Conservation (phyloP, 768 basidiomycete species). For the Dictyophora rubrovolvata region DNA sequence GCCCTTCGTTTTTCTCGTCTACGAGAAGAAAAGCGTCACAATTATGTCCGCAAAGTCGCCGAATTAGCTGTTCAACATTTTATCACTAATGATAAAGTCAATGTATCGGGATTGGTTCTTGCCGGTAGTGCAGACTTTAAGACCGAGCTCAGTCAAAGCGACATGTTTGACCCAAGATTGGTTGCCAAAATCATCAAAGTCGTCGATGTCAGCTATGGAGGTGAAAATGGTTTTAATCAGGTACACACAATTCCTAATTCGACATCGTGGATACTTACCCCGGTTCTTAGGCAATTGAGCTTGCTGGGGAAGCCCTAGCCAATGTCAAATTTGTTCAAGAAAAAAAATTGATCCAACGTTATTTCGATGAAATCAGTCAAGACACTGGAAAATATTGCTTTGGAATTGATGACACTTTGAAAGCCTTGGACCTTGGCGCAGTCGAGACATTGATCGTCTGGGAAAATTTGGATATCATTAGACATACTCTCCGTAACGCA, state of each 20-base stretch:
- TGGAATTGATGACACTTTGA: constrained; percentile 93
- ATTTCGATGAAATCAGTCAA: constrained; percentile 98
- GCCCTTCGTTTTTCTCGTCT: constrained; percentile 99
- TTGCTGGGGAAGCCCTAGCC: constrained; percentile 88
- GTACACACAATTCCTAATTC: constrained; percentile 28
- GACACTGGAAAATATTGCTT: constrained; percentile 96
- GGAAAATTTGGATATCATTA: constrained; percentile 91
- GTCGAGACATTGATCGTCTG: constrained; percentile 97
- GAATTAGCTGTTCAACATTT: constrained; percentile 96
- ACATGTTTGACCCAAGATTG: constrained; percentile 89
- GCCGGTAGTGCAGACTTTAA: constrained; percentile 99
- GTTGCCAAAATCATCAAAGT: constrained; percentile 92
- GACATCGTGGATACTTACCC: background rate
- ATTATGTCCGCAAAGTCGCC: constrained; percentile 98
- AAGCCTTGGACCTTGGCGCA: constrained; percentile 90
- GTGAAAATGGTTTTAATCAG: constrained; percentile 99
- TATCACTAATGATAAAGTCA: constrained; percentile 96
- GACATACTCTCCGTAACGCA: constrained; percentile 83
- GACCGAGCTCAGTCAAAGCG: constrained; percentile 90
- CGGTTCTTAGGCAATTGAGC: constrained; percentile 77
- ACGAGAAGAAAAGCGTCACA: constrained; percentile 98
- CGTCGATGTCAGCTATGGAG: constrained; percentile 97
- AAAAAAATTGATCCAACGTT: constrained; percentile 93
- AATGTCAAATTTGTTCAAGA: constrained; percentile 99
- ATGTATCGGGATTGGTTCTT: constrained; percentile 89